phyloP scores from a whole-genome alignment of 2,329 filamentous ascomycete genomes.

The Pseudocercospora ulei region DNA sequence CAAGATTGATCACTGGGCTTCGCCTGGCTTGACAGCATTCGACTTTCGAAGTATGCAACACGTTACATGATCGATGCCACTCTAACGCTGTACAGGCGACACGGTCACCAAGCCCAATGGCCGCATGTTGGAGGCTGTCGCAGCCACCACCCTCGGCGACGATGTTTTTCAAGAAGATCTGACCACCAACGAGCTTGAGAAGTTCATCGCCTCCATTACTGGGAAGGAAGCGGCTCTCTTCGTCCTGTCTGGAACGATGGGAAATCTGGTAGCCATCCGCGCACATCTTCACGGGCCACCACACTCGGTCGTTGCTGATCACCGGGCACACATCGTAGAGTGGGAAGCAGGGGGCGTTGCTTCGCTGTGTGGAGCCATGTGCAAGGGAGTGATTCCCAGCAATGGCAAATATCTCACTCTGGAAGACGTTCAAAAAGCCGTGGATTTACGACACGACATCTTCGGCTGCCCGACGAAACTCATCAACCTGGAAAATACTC shows the following conservation, averaged over 20 bases:
- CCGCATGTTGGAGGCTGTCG: constrained; percentile 72
- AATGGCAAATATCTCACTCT: constrained; percentile 68
- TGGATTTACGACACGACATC: constrained; percentile 59
- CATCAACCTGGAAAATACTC: constrained; percentile 77
- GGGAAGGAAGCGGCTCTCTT: constrained; percentile 69
- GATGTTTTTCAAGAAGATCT: constrained; percentile 75
- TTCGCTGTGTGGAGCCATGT: constrained; percentile 58
- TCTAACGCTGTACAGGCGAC: constrained; percentile 38
- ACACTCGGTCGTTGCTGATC: constrained; percentile 68
- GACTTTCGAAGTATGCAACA: constrained; percentile 47
- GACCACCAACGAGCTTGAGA: constrained; percentile 66
- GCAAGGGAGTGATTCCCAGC: constrained; percentile 55
- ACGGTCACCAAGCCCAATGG: constrained; percentile 65
- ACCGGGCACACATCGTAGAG: constrained; percentile 64
- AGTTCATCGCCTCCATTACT: constrained; percentile 60
- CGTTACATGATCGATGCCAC: no score
- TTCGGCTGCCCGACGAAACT: constrained; percentile 71
- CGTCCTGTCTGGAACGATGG: constrained; percentile 82
- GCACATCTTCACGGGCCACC: constrained; percentile 70
- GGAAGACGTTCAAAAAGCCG: constrained; percentile 60
- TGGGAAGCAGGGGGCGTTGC: constrained; percentile 62
- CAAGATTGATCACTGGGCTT: constrained; percentile 32
- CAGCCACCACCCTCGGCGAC: constrained; percentile 64
- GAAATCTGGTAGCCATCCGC: constrained; percentile 76
- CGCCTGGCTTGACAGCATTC: constrained; percentile 45